Conservation (phyloP, 495 filamentous ascomycete species). For the Peziza echinospora region DNA sequence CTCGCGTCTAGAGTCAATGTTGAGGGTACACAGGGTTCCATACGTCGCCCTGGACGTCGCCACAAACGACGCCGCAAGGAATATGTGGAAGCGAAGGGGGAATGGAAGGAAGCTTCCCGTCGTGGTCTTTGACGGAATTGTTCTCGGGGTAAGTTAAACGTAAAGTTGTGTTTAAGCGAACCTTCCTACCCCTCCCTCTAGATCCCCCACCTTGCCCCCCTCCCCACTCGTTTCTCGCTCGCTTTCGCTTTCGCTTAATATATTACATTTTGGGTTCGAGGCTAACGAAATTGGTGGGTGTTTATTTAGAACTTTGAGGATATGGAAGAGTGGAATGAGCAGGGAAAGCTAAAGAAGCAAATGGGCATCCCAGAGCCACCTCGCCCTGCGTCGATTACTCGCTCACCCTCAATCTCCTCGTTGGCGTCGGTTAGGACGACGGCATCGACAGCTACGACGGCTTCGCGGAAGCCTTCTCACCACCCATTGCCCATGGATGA, state of each 20-base stretch:
- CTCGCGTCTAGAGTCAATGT: conserved; percentile 80
- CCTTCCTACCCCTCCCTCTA: background rate
- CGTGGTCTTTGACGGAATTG: conserved; percentile 64
- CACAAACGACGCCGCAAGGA: conserved; percentile 73
- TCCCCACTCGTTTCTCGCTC: no score
- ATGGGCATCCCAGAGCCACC: conserved; percentile 38
- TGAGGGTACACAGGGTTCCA: conserved; percentile 81
- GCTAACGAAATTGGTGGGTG: conserved; percentile 2
- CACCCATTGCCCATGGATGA: conserved; percentile 21
- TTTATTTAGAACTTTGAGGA: conserved; percentile 87
- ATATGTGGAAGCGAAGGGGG: conserved; percentile 67
- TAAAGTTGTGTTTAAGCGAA: background rate
- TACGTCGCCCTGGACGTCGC: conserved; percentile 86
- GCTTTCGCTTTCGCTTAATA: no score
- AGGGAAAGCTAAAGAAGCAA: conserved; percentile 76
- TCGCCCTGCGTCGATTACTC: conserved; percentile 14
- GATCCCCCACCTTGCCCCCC: background rate
- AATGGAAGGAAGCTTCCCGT: conserved; percentile 67
- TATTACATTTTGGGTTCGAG: background rate
- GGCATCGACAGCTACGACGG: conserved; percentile 8
- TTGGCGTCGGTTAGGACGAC: conserved; percentile 11
- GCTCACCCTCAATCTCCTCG: conserved; percentile 15
- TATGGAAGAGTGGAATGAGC: conserved; percentile 98
- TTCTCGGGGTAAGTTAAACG: conserved; percentile 52
- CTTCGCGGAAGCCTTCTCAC: conserved; percentile 12